Evolutionary conservation across 2,329 filamentous ascomycete genomes (phyloP), one percentile per base, ranked within the genome.

Genomic region (Madurella mycetomatis): DNA sequence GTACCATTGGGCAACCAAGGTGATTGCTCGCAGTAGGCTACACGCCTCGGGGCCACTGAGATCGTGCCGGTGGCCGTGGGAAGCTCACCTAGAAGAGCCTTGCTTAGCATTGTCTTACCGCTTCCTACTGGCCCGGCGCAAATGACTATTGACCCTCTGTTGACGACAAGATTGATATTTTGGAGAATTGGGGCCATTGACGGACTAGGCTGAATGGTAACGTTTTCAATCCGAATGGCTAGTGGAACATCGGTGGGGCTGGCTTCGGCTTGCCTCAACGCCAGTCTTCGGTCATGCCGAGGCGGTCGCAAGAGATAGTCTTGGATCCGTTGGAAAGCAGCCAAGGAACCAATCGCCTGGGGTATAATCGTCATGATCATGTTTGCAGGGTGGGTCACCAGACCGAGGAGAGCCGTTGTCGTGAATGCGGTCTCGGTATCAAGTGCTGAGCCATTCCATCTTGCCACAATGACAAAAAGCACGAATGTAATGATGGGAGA

Each of bases 321-420:
- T 47, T 75, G 71, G 3, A 76, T 73, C 13, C 70, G 65, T 13
- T 71, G 67, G 46, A 73, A 72, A 17, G 65, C 66, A 0, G 72
- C 60, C 5, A 69, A 63, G 68, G 68, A 62, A 0, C 66, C 67
- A 0, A 73, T 59, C 0, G 60, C 65, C 4, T 65, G 62, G 0
- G 72, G 73, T 0, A 73, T 52, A 16, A 72, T 67, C 0, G 72
- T 73, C 72, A 74, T 73, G 16, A 75, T 60, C 70, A 74, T 75
- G 48, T 75, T 75, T 7, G 73, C 72, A 0, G 73, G 72, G 25
- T 74, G 69, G 1, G 71, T 75, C 0, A 75, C 64, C 58, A 75
- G 65, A 5, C 60, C 56, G 8, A 75, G 49, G n/a, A 73, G 62
- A 0, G 72, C 72, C 12, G 70, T 63, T 0, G 72, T 71, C 0